Evolutionary conservation across 2,329 filamentous ascomycete species (phyloP), one percentile per base, ranked within the genome.

Genomic region (Salinomyces thailandicus): DNA sequence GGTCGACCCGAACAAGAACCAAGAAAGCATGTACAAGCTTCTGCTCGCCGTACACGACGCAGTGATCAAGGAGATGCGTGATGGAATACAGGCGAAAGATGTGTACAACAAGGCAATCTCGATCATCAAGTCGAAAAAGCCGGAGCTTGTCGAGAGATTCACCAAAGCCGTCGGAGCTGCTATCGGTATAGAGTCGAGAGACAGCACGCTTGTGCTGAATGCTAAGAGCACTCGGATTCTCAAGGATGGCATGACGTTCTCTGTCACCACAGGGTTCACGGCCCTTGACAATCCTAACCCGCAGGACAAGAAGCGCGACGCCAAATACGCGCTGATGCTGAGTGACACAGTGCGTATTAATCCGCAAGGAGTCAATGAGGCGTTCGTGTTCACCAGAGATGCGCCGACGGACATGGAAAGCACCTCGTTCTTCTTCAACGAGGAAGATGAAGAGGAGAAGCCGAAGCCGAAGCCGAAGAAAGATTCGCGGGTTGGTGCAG

Each of bases 371-470:
- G 84, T 81, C 8, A 69, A 75, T 20, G 85, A 93, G 34, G 75
- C 81, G 1, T 80, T 86, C 19, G 78, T 95, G 18, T 96, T 98
- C 63, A 98, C 91, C 13, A 86, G 85, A 41, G 87, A 95, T 56
- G 87, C 89, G 0, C 79, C 87, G 2, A 83, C 84, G 18, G 89
- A 94, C 54, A 76, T 93, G 41, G 91, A 96, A 53, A 86, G 86
- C 3, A 89, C 89, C 26, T 94, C 89, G 0, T 98, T 98, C 69
- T 96, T 95, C 65, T 98, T 98, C 69, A 93, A 94, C 57, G 89
- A 96, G 49, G 86, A 94, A 43, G 85, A 93, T 44, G 85, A 93
- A 45, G 84, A 93, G 48, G 77, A 85, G 45, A 82, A 84, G 19
- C 74, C 82, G 7, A 93, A 91, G 54, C 69, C 72, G 49, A 93